phyloP scores from a whole-genome alignment of 192 early-diverging fungal species.

The Gigaspora rosea region DNA sequence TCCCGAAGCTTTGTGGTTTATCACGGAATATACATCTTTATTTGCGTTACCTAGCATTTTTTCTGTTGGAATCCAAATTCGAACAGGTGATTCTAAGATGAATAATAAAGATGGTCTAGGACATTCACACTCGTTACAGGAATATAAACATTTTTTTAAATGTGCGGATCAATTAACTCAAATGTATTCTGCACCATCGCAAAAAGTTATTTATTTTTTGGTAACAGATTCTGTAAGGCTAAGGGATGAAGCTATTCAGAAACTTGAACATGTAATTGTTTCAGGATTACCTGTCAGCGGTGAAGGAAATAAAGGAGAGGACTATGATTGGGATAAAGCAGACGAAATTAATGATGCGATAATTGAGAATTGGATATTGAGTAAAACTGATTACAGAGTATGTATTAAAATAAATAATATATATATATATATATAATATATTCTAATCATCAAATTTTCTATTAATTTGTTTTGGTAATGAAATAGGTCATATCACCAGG shows the following conservation, averaged over 20 bases:
- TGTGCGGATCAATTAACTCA: constrained; percentile 45
- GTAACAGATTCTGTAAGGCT: constrained; percentile 47
- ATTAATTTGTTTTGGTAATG: neutral
- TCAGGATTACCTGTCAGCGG: constrained; percentile 42
- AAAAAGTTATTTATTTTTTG: constrained; percentile 43
- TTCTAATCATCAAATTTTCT: neutral
- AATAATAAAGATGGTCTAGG: neutral
- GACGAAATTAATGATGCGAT: constrained; percentile 44
- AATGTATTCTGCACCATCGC: constrained; percentile 36
- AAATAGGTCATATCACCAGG: constrained; percentile 20
- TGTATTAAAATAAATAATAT: constrained; percentile 30
- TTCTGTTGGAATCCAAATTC: constrained; percentile 47
- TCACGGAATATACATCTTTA: constrained; percentile 39
- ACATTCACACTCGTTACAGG: constrained; percentile 22
- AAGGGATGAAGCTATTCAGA: constrained; percentile 38
- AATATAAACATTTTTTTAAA: constrained; percentile 42
- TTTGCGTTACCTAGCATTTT: constrained; percentile 44
- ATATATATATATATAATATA: neutral
- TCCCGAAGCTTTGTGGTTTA: constrained; percentile 37
- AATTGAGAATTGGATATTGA: constrained; percentile 52
- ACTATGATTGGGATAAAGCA: constrained; percentile 31
- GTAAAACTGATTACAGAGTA: constrained; percentile 46
- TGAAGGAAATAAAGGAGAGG: neutral
- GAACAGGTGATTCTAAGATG: constrained; percentile 31
- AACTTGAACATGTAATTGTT: constrained; percentile 38